A percentile compares a stretch with the other conserved stretches of the same genome.
These are phyloP conservation scores for Fusarium sp. DNA, from an alignment of 2,329 filamentous ascomycete species.

Conservation along the genomic window DNA sequence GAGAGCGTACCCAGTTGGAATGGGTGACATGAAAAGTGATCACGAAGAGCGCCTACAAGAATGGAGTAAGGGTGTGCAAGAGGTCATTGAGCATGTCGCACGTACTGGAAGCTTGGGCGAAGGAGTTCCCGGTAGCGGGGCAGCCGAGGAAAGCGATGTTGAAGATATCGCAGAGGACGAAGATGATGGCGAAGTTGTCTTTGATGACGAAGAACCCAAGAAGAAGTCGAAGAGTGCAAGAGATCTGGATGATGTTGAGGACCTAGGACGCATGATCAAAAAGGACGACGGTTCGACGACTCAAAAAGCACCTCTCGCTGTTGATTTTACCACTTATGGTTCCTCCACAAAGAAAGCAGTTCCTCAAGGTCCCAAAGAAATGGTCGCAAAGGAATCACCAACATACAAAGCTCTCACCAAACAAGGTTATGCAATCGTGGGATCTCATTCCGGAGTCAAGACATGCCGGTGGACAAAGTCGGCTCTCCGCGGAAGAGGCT, in stretches of 20 bases:
- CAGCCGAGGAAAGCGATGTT: slow-evolving; percentile 84
- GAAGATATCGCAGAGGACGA: slow-evolving; percentile 71
- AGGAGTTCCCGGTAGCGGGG: slow-evolving; percentile 81
- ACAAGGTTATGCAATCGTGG: slow-evolving; percentile 95
- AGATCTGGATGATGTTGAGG: slow-evolving; percentile 82
- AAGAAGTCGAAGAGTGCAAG: slow-evolving; percentile 48
- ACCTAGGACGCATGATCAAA: slow-evolving; percentile 75
- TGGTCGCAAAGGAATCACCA: slow-evolving; percentile 92
- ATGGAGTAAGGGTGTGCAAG: slow-evolving; percentile 80
- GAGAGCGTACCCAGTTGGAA: slow-evolving; percentile 86
- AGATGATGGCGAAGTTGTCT: slow-evolving; percentile 62
- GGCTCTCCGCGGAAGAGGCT: slow-evolving; percentile 89
- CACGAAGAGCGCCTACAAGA: slow-evolving; percentile 73
- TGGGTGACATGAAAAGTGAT: slow-evolving; percentile 86
- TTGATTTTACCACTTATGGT: slow-evolving; percentile 86
- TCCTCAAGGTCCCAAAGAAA: slow-evolving; percentile 75
- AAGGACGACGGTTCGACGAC: slow-evolving; percentile 48
- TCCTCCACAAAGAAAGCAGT: slow-evolving; percentile 58
- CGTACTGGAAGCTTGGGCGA: slow-evolving; percentile 68
- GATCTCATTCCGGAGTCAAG: slow-evolving; percentile 95
- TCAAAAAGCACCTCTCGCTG: slow-evolving; percentile 66
- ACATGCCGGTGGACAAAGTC: slow-evolving; percentile 99
- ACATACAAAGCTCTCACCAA: slow-evolving; percentile 92
- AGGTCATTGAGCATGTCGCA: slow-evolving; percentile 73
- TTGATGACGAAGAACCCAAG: slow-evolving; percentile 55